Conservation (phyloP, 1,284 basidiomycete species). For the Jaminaea rosea region DNA sequence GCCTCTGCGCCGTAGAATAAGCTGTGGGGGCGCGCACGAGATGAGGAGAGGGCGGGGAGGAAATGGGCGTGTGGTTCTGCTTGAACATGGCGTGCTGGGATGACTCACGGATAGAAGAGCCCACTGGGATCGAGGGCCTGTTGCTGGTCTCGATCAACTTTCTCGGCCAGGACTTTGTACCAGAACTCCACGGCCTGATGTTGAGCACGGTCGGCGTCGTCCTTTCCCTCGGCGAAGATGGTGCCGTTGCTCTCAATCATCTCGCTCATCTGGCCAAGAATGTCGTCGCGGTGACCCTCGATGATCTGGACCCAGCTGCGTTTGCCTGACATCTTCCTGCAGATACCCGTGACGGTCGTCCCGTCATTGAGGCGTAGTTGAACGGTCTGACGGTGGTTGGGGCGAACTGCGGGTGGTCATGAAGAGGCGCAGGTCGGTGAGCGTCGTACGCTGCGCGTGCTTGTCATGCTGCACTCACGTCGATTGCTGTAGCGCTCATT, state of each 20-base stretch:
- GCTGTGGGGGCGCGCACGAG: too few relatives aligned
- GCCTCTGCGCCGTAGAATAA: not conserved
- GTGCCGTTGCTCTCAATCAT: not conserved
- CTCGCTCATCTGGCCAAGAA: not conserved
- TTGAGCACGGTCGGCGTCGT: not conserved
- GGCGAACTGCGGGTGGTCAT: not conserved
- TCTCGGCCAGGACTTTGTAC: not conserved
- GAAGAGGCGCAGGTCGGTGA: too few relatives aligned
- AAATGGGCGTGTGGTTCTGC: too few relatives aligned
- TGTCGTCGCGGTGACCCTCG: too few relatives aligned
- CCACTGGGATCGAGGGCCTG: not conserved
- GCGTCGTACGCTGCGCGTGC: too few relatives aligned
- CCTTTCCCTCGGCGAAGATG: not conserved
- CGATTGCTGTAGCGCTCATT: not conserved
- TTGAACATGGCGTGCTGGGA: too few relatives aligned
- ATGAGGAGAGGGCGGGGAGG: too few relatives aligned
- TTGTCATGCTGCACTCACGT: too few relatives aligned
- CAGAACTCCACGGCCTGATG: not conserved
- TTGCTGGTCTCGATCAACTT: too few relatives aligned
- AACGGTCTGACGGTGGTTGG: not conserved
- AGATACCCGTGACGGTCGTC: too few relatives aligned
- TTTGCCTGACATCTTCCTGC: too few relatives aligned
- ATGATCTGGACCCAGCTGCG: too few relatives aligned
- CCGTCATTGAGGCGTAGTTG: not conserved
- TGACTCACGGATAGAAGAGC: not conserved